Evolutionary conservation across 2,329 filamentous ascomycete species (phyloP), one percentile per base, ranked within the genome.

Genomic region (Fusarium subglutinans): DNA sequence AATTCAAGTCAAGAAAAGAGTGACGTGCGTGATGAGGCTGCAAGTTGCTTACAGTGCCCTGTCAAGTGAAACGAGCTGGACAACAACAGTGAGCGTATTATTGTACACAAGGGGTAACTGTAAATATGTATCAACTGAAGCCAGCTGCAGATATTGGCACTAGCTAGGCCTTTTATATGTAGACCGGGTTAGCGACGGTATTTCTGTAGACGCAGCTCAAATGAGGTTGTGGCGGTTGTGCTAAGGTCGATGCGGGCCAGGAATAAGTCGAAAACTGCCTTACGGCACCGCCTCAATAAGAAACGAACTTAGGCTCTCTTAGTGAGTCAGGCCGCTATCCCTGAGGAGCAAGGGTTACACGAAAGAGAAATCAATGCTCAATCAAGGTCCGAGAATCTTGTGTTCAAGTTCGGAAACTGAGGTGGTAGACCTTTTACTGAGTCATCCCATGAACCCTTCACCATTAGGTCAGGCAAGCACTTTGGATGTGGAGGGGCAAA

Each of bases 281-380:
- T 69, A 63, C 41, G 35, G 76, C 75, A 78, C 76, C 76, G 76
- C 76, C 76, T 75, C 76, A 76, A 59, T 48, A 45, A 33, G 28
- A 41, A 40, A 41, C n/a, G 33, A 26, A 38, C 37, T 64, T 51
- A 47, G 30, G 20, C 45, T 41, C 54, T 55, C n/a, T 40, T 44
- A 35, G 64, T 78, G 76, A 78, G 70, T 78, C 74, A 76, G 74
- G 70, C 72, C 72, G 64, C 33, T 59, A 45, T 57, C 26, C 45
- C 45, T 30, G n/a, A 47, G 41, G 45, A 54, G 48, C 37, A 60
- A 64, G 38, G 20, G 41, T 45, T 38, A 33, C 33, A 35, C 33
- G 48, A 38, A 18, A 15, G n/a, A 35, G 44, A 43, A 41, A 43
- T 24, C 30, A 30, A 54, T 58, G 51, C 47, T 59, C 35, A 33